A percentile compares a stretch with the other conserved stretches of the same genome.
These are phyloP conservation scores for Leishmania tropica DNA, from an alignment of 208 protist genomes.

Conservation along the genomic window DNA sequence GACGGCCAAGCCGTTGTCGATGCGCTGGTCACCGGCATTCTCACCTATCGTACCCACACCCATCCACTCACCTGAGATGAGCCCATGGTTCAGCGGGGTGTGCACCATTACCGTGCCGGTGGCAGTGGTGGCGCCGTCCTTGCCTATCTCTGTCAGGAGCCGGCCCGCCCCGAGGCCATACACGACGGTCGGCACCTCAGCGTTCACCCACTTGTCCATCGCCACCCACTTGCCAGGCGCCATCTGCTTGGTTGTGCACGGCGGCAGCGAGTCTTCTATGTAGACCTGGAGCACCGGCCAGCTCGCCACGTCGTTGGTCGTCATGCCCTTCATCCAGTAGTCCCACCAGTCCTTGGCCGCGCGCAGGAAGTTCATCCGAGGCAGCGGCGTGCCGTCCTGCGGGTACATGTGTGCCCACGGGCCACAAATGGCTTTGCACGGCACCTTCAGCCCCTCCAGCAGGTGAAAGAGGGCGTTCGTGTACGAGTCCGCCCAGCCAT, in stretches of 20 bases:
- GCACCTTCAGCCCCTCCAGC: slow-evolving; percentile 46
- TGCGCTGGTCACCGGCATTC: slow-evolving; percentile 61
- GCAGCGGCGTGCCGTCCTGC: slow-evolving; percentile 54
- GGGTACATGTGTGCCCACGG: slow-evolving; percentile 74
- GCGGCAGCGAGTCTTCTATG: slow-evolving; percentile 50
- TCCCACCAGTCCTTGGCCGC: slow-evolving; percentile 64
- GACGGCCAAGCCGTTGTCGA: slow-evolving; percentile 69
- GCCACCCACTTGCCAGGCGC: slow-evolving; percentile 53
- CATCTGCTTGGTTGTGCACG: slow-evolving; percentile 45
- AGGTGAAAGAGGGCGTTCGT: slow-evolving; percentile 62
- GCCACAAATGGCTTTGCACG: slow-evolving; percentile 57
- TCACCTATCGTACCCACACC: slow-evolving; percentile 58
- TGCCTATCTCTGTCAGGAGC: slow-evolving; percentile 6
- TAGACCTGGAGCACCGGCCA: slow-evolving; percentile 52
- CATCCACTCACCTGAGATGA: slow-evolving; percentile 69
- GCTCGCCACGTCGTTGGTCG: slow-evolving; percentile 37
- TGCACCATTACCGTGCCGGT: slow-evolving; percentile 34
- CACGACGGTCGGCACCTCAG: slow-evolving; percentile 18
- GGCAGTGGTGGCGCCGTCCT: not conserved
- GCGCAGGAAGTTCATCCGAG: slow-evolving; percentile 65
- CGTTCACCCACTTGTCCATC: slow-evolving; percentile 42
- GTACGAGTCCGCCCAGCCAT: slow-evolving; percentile 71
- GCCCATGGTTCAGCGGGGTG: slow-evolving; percentile 66
- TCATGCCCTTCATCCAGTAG: slow-evolving; percentile 42
- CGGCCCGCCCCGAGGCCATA: slow-evolving; percentile 27